Percentiles rank a stretch among this genome's conserved stretches.
Evolutionary conservation across 2,329 filamentous ascomycete genomes (phyloP).

Genomic region (Periconia sp.): DNA sequence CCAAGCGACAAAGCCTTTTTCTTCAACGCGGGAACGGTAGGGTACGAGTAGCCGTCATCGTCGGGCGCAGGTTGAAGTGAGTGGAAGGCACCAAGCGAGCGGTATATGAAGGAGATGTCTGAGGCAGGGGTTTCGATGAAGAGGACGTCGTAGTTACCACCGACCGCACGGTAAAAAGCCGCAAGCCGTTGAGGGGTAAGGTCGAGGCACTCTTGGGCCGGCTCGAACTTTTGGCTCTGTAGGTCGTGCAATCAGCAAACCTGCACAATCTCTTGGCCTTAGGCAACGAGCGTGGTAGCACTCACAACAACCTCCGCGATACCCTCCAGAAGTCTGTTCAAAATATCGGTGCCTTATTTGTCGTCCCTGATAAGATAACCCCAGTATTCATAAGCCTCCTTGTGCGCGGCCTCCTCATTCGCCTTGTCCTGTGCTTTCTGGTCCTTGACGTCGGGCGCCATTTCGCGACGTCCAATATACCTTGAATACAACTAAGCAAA

Average conservation of each 20-base stretch:
- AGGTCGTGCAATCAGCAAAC: neutral
- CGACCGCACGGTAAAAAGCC: constrained; percentile 51
- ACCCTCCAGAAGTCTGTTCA: constrained; percentile 50
- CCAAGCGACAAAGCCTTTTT: constrained; percentile 84
- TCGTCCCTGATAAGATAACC: constrained; percentile 54
- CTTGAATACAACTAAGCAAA: neutral
- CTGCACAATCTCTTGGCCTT: neutral
- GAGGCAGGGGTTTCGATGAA: constrained; percentile 74
- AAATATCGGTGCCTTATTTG: constrained; percentile 52
- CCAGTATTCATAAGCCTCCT: constrained; percentile 54
- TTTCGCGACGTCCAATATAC: constrained; percentile 12
- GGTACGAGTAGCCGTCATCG: constrained; percentile 68
- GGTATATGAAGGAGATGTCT: constrained; percentile 89
- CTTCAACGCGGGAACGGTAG: constrained; percentile 81
- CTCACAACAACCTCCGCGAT: constrained; percentile 51
- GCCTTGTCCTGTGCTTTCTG: constrained; percentile 18
- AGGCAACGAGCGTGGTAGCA: constrained; percentile 3
- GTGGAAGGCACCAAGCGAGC: constrained; percentile 87
- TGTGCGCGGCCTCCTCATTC: constrained; percentile 27
- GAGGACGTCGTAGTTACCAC: constrained; percentile 58
- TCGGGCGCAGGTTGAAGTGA: constrained; percentile 72
- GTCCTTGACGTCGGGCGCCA: constrained; percentile 32
- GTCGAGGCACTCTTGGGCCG: constrained; percentile 46
- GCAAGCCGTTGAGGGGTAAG: constrained; percentile 53
- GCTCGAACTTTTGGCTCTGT: constrained; percentile 47